phyloP scores from a whole-genome alignment of 2,329 filamentous ascomycete genomes.

The Ophiostoma quercus region DNA sequence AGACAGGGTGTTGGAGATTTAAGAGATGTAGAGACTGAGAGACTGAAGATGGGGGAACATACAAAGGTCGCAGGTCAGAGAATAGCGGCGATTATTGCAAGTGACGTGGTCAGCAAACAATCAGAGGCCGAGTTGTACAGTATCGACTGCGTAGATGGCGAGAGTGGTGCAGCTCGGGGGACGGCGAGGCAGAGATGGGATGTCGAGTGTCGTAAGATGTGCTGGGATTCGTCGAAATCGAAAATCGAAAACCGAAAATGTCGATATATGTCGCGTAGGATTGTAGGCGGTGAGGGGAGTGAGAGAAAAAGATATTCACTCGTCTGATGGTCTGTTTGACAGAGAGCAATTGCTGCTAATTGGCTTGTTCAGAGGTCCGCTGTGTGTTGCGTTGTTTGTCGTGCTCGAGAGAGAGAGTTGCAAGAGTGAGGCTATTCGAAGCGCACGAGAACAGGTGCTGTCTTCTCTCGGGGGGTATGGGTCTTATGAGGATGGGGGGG shows the following conservation, averaged over 20 bases:
- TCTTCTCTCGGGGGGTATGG: background rate
- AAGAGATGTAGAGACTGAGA: background rate
- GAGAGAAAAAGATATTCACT: background rate
- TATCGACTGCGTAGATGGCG: constrained; percentile 1
- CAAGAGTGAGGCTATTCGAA: constrained; percentile 13
- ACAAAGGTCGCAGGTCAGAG: background rate
- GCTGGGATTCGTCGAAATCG: background rate
- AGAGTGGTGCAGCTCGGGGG: background rate
- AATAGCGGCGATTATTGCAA: background rate
- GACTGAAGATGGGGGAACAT: background rate
- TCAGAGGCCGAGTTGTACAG: background rate
- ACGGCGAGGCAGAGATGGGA: background rate
- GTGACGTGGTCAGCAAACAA: background rate
- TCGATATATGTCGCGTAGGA: background rate
- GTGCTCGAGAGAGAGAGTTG: background rate
- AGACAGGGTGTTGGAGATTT: background rate
- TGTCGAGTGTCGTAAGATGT: background rate
- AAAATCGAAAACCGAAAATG: background rate
- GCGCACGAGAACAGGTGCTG: background rate
- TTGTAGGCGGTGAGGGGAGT: background rate
- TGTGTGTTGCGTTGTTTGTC: background rate
- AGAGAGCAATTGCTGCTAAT: background rate
- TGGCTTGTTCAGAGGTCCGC: background rate
- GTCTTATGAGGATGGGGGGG: constrained; percentile 9
- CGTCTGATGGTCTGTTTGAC: background rate